Evolutionary conservation across 306 rosid species (phyloP), one percentile per base, ranked within the genome.

Genomic region (Senna siamea): DNA sequence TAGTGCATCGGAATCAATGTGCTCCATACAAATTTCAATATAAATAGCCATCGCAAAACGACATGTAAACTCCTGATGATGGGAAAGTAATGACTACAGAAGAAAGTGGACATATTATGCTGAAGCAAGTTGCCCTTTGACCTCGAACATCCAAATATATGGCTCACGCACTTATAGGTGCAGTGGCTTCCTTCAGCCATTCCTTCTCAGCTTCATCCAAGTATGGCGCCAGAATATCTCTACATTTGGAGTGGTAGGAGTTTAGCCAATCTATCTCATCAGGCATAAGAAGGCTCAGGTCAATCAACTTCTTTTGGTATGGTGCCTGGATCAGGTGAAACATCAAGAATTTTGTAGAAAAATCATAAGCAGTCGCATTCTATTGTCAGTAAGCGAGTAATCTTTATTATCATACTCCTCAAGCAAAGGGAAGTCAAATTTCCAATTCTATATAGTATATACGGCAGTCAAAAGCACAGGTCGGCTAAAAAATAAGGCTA

Each of bases 101-200:
- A 74, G 72, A 69, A 50, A 73, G 6, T 9, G 52, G 19, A 69
- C 12, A 66, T 12, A 75, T 52, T 63, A 67, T 46, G 80, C 73
- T 41, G 32, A 38, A 51, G 62, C 43, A 55, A 18, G 28, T 2
- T 1, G 7, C 72, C 70, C 32, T 53, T 70, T 35, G 51, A 51
- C 55, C 37, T 7, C 41, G 65, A 32, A 46, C 57, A 26, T 35
- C 58, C 14, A 7, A 53, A 51, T 28, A 56, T 35, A 62, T 28
- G 50, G 72, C 78, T 88, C 86, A 92, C 35, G 46, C 90, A 28
- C 75, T 62, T 10, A 89, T 57, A 58, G 96, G 92, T 72, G 87
- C 97, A 7, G 99, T 94, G 62, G 99, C 99, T 61, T 87, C 87
- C 80, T 78, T 77, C 75, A 94, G 90, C 99, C 99, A 94, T 44